Evolutionary conservation across 2,329 filamentous ascomycete genomes (phyloP), one percentile per base, ranked within the genome.

Genomic region (Colletotrichum theobromicola): DNA sequence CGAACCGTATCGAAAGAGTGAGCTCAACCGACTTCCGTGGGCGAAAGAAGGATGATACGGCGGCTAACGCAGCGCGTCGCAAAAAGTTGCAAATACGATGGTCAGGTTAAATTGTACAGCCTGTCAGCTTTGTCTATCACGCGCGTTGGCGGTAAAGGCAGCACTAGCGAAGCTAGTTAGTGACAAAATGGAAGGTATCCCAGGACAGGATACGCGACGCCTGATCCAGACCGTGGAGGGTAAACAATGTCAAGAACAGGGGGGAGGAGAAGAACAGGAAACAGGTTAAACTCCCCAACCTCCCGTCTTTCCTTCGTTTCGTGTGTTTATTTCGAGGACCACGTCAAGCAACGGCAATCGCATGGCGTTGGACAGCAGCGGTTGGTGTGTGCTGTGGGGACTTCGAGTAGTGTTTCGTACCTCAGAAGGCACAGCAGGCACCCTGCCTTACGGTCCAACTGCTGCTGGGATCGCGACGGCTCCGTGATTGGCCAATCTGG

Each of bases 321-420:
- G 58, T 69, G 53, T 73, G 70, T 73, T 73, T 64, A 73, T 70
- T 58, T 70, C 28, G 58, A 58, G 58, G 60, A 34, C 57, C 53
- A 63, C 37, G 26, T 26, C 28, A 8, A 57, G 53, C 53, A 30
- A 57, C 18, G n/a, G 53, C 26, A 32, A 26, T 58, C 30, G 24
- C 21, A 10, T 18, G 16, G 37, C 34, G 30, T 26, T 55, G 12
- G 21, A 55, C 21, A 15, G 21, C 10, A 24, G 30, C 24, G 15
- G 55, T 53, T 34, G 24, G 37, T 30, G 8, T 7, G 7, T 42
- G 26, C 32, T 35, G 42, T 70, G 42, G 67, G 30, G 24, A 64
- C 67, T 21, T 37, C 28, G n/a, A 21, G 60, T 65, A 37, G 35
- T 37, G 35, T 57, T n/a, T n/a, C n/a, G 67, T 21, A 13, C 50